These are phyloP conservation scores for Persicaria maculosa DNA, from an alignment of 148 eudicot genomes.

Conservation along the genomic window DNA sequence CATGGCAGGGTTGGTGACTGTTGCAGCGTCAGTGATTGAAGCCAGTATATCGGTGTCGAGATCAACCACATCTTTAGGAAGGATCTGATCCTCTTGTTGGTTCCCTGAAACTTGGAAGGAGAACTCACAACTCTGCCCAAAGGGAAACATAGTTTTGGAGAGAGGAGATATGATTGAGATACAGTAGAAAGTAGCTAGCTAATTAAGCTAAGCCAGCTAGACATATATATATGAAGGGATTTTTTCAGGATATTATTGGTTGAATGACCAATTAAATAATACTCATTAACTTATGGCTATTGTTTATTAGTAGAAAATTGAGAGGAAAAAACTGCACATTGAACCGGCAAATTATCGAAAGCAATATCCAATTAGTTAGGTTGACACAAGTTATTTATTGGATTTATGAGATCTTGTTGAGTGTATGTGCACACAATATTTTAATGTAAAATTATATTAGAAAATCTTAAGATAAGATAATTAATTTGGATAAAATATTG, in stretches of 20 bases:
- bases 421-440: too few relatives aligned
- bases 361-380: neutral
- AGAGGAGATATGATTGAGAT: neutral
- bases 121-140: slow-evolving; percentile 1
- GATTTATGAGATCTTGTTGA: neutral
- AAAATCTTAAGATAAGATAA: too few relatives aligned
- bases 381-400: neutral
- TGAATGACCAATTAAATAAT: neutral
- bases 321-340: neutral
- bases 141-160: slow-evolving; percentile 1
- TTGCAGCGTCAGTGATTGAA: neutral
- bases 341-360: neutral
- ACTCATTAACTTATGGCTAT: neutral
- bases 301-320: neutral
- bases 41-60: too few relatives aligned
- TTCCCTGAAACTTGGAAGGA: slow-evolving; percentile 3
- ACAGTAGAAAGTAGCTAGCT: slow-evolving; percentile 1
- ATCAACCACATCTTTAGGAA: too few relatives aligned
- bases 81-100: neutral
- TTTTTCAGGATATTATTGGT: neutral
- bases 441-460: too few relatives aligned
- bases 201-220: neutral
- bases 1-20: neutral
- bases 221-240: neutral
- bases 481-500: too few relatives aligned